Conservation (phyloP, 352 stramenopile genomes). For the Pilasporangium apinafurcum region DNA sequence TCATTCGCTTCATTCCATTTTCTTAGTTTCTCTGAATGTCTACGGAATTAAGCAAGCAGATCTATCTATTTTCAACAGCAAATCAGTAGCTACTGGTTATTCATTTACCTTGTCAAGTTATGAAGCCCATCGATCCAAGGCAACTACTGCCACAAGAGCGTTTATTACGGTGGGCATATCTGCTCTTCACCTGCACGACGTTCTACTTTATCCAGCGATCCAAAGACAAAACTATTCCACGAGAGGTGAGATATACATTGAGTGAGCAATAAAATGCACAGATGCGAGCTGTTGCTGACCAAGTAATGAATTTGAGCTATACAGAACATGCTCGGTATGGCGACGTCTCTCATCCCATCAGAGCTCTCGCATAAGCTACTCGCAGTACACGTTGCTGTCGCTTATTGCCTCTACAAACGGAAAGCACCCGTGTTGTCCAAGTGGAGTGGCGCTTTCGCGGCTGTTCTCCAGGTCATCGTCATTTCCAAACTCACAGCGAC, state of each 20-base stretch:
- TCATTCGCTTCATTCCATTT: too few relatives aligned
- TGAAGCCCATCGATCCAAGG: constrained; percentile 10
- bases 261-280: not conserved
- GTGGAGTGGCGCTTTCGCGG: constrained; percentile 44
- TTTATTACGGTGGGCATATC: constrained; percentile 7
- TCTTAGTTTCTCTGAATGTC: too few relatives aligned
- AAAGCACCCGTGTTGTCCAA: constrained; percentile 26
- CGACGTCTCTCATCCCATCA: constrained; percentile 19
- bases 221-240: constrained; percentile 10
- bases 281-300: not conserved
- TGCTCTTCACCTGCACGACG: constrained; percentile 4
- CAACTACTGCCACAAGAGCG: constrained; percentile 1
- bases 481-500: constrained; percentile 36
- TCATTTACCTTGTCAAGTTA: too few relatives aligned
- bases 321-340: constrained; percentile 2
- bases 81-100: too few relatives aligned
- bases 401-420: constrained; percentile 41
- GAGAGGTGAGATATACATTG: constrained; percentile 4
- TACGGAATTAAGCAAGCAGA: too few relatives aligned
- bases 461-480: constrained; percentile 33
- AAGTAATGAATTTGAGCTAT: too few relatives aligned
- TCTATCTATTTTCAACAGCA: too few relatives aligned
- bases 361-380: constrained; percentile 60
- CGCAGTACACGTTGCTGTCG: constrained; percentile 28
- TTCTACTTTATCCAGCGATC: constrained; percentile 8